phyloP scores from a whole-genome alignment of 1,139 yeast species.

The Taphrina betulina region DNA sequence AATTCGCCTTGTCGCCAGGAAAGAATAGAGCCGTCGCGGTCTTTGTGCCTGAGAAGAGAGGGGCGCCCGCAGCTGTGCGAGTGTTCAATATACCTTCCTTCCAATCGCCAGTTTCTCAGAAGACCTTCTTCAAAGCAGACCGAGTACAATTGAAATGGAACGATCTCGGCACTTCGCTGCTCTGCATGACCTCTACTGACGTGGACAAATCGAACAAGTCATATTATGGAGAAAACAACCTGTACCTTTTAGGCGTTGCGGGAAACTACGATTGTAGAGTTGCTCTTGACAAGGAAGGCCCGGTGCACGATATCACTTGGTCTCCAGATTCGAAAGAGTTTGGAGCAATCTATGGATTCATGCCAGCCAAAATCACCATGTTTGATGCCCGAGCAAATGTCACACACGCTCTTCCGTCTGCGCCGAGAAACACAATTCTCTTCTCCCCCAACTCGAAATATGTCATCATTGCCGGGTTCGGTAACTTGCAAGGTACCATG shows the following conservation, averaged over 20 bases:
- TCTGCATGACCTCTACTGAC: conserved; percentile 93
- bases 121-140: conserved; percentile 93
- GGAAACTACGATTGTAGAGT: conserved; percentile 91
- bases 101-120: conserved; percentile 76
- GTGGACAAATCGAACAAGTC: conserved; percentile 92
- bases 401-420: conserved; percentile 78
- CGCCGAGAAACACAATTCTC: conserved; percentile 83
- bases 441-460: conserved; percentile 94
- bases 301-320: conserved; percentile 97
- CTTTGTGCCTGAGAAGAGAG: conserved; percentile 78
- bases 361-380: conserved; percentile 96
- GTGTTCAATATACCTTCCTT: conserved; percentile 74
- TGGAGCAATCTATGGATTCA: conserved; percentile 92
- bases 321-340: conserved; percentile 94
- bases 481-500: conserved; percentile 94
- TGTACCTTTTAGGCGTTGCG: conserved; percentile 85
- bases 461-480: conserved; percentile 93
- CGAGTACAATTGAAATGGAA: conserved; percentile 93
- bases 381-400: conserved; percentile 92
- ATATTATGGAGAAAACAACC: conserved; percentile 93
- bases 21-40: conserved; percentile 88
- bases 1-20: conserved; percentile 78
- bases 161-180: conserved; percentile 84
- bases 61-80: conserved; percentile 83
- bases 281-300: conserved; percentile 85